Evolutionary conservation across 1,284 basidiomycete genomes (phyloP).

Genomic region (Xerocomus tenax): DNA sequence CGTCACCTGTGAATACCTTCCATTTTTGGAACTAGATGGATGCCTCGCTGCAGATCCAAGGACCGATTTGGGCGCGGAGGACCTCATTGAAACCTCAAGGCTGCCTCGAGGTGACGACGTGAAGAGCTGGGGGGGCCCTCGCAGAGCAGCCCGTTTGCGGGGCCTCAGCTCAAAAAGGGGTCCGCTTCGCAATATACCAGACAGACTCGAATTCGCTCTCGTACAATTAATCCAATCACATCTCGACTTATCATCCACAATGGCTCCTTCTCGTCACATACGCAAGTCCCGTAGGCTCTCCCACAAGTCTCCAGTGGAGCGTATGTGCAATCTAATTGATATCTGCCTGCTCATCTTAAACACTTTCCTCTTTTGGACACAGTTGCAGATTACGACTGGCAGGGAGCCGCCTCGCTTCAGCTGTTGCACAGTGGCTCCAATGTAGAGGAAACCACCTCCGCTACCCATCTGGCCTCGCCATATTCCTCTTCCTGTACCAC

Average conservation of each 20-base stretch:
- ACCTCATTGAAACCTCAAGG: constrained; percentile 25
- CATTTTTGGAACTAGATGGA: too few species aligned
- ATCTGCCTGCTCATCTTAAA: constrained; percentile 23
- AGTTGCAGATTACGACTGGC: constrained; percentile 25
- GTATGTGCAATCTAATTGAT: constrained; percentile 19
- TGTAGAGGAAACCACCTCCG: constrained; percentile 1
- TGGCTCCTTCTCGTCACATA: constrained; percentile 32
- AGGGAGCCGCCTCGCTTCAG: constrained; percentile 9
- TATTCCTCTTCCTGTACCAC: constrained; percentile 21
- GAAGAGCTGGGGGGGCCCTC: constrained; percentile 23
- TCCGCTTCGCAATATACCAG: constrained; percentile 6
- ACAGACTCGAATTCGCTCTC: background rate
- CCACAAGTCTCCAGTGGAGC: constrained; percentile 29
- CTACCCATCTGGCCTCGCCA: constrained; percentile 4
- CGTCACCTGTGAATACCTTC: too few species aligned
- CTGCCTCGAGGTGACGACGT: constrained; percentile 34
- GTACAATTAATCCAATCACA: background rate
- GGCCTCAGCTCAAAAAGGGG: constrained; percentile 33
- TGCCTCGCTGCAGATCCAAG: constrained; percentile 22
- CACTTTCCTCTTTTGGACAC: constrained; percentile 29
- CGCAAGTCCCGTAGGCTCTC: constrained; percentile 36
- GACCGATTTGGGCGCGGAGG: constrained; percentile 20
- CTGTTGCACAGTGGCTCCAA: constrained; percentile 12
- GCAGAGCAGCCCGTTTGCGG: constrained; percentile 18
- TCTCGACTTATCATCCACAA: constrained; percentile 10